Conservation (phyloP, 75 land plant genomes). For the Pinus tabuliformis region DNA sequence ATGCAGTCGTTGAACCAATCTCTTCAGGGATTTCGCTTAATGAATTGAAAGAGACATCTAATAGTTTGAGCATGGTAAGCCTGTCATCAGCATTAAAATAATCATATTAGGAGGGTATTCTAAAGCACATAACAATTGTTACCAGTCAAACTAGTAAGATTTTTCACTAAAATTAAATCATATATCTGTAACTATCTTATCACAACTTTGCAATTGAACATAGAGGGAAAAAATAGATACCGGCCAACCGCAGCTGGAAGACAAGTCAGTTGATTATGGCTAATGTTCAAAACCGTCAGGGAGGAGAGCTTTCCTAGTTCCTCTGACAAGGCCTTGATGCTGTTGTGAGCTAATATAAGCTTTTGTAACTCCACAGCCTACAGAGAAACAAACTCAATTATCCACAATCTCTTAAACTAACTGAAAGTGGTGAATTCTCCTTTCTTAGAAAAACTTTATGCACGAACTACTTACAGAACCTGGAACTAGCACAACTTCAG, state of each 20-base stretch:
- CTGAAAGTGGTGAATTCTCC: neutral
- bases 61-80: constrained; percentile 64
- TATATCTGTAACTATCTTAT: neutral
- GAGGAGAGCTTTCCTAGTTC: constrained; percentile 60
- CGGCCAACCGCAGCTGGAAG: constrained; percentile 86
- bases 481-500: neutral
- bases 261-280: constrained; percentile 71
- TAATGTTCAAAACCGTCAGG: constrained; percentile 71
- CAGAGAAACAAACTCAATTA: neutral
- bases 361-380: constrained; percentile 93
- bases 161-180: neutral
- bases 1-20: constrained; percentile 65
- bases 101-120: neutral
- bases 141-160: neutral
- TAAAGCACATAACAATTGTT: neutral
- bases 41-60: constrained; percentile 80
- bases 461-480: neutral
- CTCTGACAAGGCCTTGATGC: constrained; percentile 62
- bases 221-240: constrained; percentile 30
- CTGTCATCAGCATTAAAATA: constrained; percentile 26
- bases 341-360: constrained; percentile 87
- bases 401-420: neutral
- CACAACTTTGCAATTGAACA: constrained; percentile 2
- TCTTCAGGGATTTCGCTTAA: constrained; percentile 69
- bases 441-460: neutral